Evolutionary conservation across 306 rosid species (phyloP).

Genomic region (Acacia crassicarpa): DNA sequence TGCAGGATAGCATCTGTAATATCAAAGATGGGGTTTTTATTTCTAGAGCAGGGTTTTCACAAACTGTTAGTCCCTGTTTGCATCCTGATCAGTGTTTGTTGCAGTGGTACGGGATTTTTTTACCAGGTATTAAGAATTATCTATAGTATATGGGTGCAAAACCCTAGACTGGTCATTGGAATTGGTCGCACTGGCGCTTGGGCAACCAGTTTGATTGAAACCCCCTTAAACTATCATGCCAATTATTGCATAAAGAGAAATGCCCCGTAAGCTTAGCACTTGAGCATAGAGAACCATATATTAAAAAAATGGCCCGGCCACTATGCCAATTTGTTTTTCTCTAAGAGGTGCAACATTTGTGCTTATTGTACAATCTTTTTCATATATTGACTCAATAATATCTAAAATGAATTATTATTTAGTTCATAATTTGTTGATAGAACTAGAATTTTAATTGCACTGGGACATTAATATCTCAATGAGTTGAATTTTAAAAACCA

Average conservation of each 20-base stretch:
- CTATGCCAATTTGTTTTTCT: neutral
- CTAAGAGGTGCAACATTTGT: neutral
- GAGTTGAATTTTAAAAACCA: neutral
- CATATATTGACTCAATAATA: neutral
- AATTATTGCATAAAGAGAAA: neutral
- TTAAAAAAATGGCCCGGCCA: neutral
- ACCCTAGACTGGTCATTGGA: neutral
- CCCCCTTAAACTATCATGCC: neutral
- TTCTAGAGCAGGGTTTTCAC: slow-evolving; percentile 90
- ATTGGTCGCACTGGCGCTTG: neutral
- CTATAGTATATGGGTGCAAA: slow-evolving; percentile 4
- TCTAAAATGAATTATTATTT: neutral
- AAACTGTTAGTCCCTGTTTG: slow-evolving; percentile 79
- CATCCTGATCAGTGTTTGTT: slow-evolving; percentile 64
- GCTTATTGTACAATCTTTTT: neutral
- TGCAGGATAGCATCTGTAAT: slow-evolving; percentile 96
- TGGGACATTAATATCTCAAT: neutral
- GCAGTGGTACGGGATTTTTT: slow-evolving; percentile 86
- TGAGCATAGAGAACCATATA: neutral
- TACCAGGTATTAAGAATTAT: slow-evolving; percentile 65
- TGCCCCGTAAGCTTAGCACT: neutral
- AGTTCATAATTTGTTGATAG: neutral
- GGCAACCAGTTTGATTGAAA: neutral
- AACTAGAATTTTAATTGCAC: neutral
- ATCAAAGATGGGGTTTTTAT: slow-evolving; percentile 94